Percentiles rank a stretch among this genome's conserved stretches.
phyloP scores from a whole-genome alignment of 768 basidiomycete genomes.

The Pulveroboletus sp. region DNA sequence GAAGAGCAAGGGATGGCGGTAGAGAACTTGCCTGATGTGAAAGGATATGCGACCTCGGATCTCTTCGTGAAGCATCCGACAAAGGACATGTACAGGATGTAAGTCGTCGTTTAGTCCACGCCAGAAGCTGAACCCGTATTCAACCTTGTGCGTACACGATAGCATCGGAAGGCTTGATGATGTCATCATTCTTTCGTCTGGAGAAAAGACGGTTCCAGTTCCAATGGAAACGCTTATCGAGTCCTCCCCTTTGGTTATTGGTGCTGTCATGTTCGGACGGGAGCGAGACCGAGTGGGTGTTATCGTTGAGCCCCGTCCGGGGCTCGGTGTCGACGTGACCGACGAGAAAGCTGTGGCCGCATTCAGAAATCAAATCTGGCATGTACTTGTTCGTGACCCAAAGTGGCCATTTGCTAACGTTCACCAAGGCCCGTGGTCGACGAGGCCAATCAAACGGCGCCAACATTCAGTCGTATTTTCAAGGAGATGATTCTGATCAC shows the following conservation, averaged over 20 bases:
- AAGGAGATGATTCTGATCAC: conserved; percentile 50
- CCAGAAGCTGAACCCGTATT: background rate
- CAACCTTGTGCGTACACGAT: too few relatives aligned
- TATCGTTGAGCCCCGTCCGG: conserved; percentile 26
- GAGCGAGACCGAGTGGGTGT: conserved; percentile 30
- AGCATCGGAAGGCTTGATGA: conserved; percentile 39
- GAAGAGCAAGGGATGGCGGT: conserved; percentile 4
- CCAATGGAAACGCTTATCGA: conserved; percentile 7
- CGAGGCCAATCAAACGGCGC: conserved; percentile 36
- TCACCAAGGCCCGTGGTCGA: conserved; percentile 35
- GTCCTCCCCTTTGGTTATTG: conserved; percentile 20
- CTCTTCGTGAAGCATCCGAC: conserved; percentile 44
- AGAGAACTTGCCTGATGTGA: conserved; percentile 34
- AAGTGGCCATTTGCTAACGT: background rate
- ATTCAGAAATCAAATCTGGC: conserved; percentile 26
- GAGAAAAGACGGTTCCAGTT: conserved; percentile 25
- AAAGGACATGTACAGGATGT: conserved; percentile 43
- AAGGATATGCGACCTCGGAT: conserved; percentile 39
- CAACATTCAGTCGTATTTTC: conserved; percentile 40
- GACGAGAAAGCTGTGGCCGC: conserved; percentile 7
- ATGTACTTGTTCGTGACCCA: too few relatives aligned
- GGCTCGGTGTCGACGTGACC: conserved; percentile 10
- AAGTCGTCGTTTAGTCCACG: background rate
- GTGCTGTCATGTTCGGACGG: conserved; percentile 31
- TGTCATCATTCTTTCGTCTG: conserved; percentile 30